Evolutionary conservation across 805 yeast genomes (phyloP), one percentile per base, ranked within the genome.

Genomic region (Barnettozyma sp.): DNA sequence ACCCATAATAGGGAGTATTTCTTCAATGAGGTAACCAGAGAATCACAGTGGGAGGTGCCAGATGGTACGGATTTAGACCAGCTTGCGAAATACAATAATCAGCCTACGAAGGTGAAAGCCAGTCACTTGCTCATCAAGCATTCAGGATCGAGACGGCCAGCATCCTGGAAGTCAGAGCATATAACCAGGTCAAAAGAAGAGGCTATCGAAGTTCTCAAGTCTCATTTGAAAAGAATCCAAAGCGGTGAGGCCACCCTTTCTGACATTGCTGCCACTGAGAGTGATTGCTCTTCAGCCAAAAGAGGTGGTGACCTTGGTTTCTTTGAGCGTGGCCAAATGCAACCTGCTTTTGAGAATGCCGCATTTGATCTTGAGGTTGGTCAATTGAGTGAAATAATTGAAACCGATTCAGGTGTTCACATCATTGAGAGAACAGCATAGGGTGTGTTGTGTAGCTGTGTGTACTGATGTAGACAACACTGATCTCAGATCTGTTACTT

Each of bases 281-380:
- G 94, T 43, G 98, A 90, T 56, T 87, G 97, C 59, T 73, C 83
- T 13, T 81, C 94, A 9, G 94, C 82, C 50, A 66, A 81, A 31
- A 78, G 83, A 52, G 86, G 87, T 15, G 98, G 98, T 30, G 98
- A 92, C 57, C 67, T 92, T 49, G 97, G 98, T 0, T 76, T 63
- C 53, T 92, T 92, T 54, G 85, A 82, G 17, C 76, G 70, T 42
- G 96, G 96, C 26, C 87, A 81, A 49, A 92, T 92, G 98, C 97
- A 92, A 59, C 95, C 95, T 23, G 63, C 81, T 40, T 92, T 92
- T 54, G 98, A 92, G 59, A 78, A 78, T 41, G 94, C 92, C 2
- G 79, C 95, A 2, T 90, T 82, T 56, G 78, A 62, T 5, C 65
- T 92, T 45, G 75, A 83, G 45, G 78, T 86, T 15, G 95, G 95